These are phyloP conservation scores for Leishmania mexicana DNA, from an alignment of 208 protist genomes.

Conservation along the genomic window DNA sequence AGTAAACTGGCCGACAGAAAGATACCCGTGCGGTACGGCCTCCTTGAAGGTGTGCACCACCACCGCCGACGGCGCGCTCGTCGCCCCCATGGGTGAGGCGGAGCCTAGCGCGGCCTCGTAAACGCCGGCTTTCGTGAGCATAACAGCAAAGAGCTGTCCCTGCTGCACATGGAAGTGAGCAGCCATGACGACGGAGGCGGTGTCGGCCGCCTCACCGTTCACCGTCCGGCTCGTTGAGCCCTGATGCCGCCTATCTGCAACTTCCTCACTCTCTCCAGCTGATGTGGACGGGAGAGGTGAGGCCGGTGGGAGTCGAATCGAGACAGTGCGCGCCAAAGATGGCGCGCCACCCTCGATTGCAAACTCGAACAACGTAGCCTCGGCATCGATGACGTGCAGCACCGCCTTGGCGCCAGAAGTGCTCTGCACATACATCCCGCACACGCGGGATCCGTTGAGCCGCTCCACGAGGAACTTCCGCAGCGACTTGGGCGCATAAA, in stretches of 20 bases:
- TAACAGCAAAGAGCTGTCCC: constrained; percentile 61
- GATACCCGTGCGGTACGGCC: constrained; percentile 25
- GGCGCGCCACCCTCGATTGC: constrained; percentile 38
- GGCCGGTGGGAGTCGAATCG: constrained; percentile 20
- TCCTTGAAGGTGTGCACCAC: constrained; percentile 44
- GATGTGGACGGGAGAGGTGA: background rate
- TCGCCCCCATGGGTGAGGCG: background rate
- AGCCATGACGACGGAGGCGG: constrained; percentile 6
- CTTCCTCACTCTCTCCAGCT: background rate
- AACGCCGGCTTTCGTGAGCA: constrained; percentile 54
- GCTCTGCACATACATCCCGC: constrained; percentile 51
- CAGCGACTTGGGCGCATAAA: constrained; percentile 80
- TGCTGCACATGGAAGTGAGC: constrained; percentile 52
- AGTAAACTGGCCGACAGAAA: constrained; percentile 52
- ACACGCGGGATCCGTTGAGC: constrained; percentile 67
- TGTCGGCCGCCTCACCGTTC: background rate
- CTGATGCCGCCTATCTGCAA: background rate
- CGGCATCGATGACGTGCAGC: constrained; percentile 80
- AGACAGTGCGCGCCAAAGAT: constrained; percentile 8
- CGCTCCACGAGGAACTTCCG: constrained; percentile 87
- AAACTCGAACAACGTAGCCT: constrained; percentile 70
- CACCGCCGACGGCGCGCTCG: constrained; percentile 19
- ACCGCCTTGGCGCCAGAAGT: constrained; percentile 18
- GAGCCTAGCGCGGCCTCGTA: constrained; percentile 49
- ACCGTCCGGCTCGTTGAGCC: background rate